phyloP scores from a whole-genome alignment of 139 green algal species.

The Spirogloea muscicola region DNA sequence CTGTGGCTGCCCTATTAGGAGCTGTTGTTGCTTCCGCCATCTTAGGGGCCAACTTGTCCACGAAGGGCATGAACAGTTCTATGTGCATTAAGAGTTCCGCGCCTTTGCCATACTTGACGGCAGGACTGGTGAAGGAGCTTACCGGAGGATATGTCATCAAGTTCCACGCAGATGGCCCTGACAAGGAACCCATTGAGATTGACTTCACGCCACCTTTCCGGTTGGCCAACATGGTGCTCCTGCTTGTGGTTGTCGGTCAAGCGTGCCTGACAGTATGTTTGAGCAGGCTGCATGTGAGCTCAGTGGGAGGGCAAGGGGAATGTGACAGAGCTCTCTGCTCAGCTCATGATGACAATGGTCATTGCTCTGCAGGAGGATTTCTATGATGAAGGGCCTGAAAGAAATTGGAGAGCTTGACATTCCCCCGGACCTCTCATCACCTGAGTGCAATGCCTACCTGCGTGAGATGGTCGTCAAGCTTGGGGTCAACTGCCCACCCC shows the following conservation, averaged over 20 bases:
- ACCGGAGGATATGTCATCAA: conserved; percentile 88
- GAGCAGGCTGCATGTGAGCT: no score
- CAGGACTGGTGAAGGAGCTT: conserved; percentile 81
- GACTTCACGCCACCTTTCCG: conserved; percentile 88
- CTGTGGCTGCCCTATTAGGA: neutral
- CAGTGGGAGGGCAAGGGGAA: no score
- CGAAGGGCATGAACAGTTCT: no score
- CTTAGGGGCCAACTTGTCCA: no score
- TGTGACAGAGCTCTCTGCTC: no score
- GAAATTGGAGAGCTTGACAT: conserved; percentile 60
- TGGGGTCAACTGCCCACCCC: conserved; percentile 72
- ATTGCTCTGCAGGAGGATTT: conserved; percentile 67
- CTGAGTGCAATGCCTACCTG: conserved; percentile 33
- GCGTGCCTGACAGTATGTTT: no score
- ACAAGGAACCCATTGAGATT: conserved; percentile 73
- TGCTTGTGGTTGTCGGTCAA: no score
- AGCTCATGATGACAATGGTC: no score
- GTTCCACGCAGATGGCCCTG: conserved; percentile 88
- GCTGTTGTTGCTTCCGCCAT: no score
- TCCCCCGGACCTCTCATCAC: conserved; percentile 44
- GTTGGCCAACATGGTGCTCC: no score
- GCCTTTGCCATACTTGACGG: no score
- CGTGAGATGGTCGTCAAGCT: conserved; percentile 55
- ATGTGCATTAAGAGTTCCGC: no score
- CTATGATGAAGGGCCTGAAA: conserved; percentile 76